phyloP scores from a whole-genome alignment of 2,329 filamentous ascomycete species.

The Fusarium sp. region DNA sequence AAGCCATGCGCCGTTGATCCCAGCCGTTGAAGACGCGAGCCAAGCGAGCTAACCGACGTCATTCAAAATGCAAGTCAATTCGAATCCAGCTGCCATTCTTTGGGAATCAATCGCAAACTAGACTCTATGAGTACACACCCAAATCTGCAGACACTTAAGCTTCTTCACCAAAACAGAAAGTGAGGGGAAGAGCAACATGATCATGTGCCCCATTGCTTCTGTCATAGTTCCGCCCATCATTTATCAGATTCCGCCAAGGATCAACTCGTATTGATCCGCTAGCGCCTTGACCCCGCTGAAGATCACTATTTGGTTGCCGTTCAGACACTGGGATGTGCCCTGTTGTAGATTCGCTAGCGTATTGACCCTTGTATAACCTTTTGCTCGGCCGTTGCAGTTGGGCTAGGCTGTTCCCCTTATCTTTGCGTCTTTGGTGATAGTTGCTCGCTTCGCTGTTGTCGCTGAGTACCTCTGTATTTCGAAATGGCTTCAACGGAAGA shows the following conservation, averaged over 20 bases:
- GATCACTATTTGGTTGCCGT: slow-evolving; percentile 17
- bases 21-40: neutral
- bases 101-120: slow-evolving; percentile 15
- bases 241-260: neutral
- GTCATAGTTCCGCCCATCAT: slow-evolving; percentile 4
- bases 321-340: neutral
- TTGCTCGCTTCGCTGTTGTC: neutral
- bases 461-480: neutral
- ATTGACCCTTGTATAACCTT: slow-evolving; percentile 23
- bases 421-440: neutral
- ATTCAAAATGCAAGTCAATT: neutral
- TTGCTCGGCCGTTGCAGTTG: neutral
- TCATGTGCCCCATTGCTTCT: slow-evolving; percentile 1
- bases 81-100: neutral
- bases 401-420: neutral
- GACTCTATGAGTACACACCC: slow-evolving; percentile 3
- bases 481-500: neutral
- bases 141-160: slow-evolving; percentile 16
- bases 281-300: slow-evolving; percentile 16
- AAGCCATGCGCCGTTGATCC: neutral
- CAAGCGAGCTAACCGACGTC: neutral
- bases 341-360: slow-evolving; percentile 3
- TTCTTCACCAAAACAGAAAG: neutral
- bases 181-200: slow-evolving; percentile 15
- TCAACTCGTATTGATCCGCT: slow-evolving; percentile 7